Conservation (phyloP, 331 rosid species). For the Quercus tomentella region DNA sequence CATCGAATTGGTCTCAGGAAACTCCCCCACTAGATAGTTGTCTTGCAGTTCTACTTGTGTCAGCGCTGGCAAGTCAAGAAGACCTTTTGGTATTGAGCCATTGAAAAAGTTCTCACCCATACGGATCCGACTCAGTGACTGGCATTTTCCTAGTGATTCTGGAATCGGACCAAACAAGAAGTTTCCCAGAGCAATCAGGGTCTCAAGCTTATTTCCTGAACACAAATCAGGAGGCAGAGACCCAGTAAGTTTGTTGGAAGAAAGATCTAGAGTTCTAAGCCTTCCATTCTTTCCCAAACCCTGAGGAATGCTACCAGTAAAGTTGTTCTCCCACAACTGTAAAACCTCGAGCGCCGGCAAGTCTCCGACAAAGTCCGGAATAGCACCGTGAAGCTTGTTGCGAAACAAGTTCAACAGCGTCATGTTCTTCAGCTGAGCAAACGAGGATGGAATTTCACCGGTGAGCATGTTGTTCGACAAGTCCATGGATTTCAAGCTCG, state of each 20-base stretch:
- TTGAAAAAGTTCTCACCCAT: constrained; percentile 83
- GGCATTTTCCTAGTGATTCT: constrained; percentile 65
- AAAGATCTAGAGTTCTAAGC: constrained; percentile 60
- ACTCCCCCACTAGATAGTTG: constrained; percentile 56
- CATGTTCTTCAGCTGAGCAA: constrained; percentile 57
- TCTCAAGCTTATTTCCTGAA: constrained; percentile 59
- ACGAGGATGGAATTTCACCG: constrained; percentile 78
- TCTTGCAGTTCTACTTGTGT: constrained; percentile 81
- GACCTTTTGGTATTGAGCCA: constrained; percentile 85
- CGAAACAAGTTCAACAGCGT: constrained; percentile 73
- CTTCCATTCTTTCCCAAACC: constrained; percentile 69
- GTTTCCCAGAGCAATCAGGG: constrained; percentile 66
- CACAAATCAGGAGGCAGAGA: constrained; percentile 74
- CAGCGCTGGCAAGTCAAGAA: constrained; percentile 63
- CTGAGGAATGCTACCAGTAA: constrained; percentile 78
- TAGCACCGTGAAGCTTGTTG: constrained; percentile 84
- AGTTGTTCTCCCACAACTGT: constrained; percentile 93
- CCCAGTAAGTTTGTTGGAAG: constrained; percentile 86
- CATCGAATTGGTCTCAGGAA: constrained; percentile 47
- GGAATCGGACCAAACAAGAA: constrained; percentile 85
- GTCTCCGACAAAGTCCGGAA: constrained; percentile 81
- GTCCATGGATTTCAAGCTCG: constrained; percentile 75
- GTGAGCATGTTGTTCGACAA: constrained; percentile 67
- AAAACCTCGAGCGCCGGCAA: constrained; percentile 71
- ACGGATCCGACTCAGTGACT: constrained; percentile 67